phyloP scores from a whole-genome alignment of 1,284 basidiomycete species.

The Puccinia polysora region DNA sequence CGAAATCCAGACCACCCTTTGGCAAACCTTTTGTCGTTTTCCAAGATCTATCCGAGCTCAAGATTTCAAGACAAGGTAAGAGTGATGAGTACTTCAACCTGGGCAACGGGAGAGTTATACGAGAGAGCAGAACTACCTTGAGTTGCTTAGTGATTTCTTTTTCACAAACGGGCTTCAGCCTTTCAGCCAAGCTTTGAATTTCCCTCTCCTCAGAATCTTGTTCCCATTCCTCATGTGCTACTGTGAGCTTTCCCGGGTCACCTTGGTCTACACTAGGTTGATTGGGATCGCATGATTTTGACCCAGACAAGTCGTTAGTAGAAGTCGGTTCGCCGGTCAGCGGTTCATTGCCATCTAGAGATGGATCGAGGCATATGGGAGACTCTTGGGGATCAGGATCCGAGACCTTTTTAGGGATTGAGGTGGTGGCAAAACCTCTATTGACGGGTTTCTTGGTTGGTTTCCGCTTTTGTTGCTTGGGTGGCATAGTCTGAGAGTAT shows the following conservation, averaged over 20 bases:
- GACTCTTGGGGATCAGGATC: slow-evolving; percentile 53
- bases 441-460: slow-evolving; percentile 49
- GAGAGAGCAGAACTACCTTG: slow-evolving; percentile 55
- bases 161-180: slow-evolving; percentile 78
- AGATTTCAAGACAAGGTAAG: neutral
- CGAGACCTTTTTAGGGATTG: slow-evolving; percentile 71
- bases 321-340: slow-evolving; percentile 42
- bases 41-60: slow-evolving; percentile 62
- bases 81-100: neutral
- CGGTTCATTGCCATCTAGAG: slow-evolving; percentile 42
- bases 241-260: neutral
- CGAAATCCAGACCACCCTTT: slow-evolving; percentile 62
- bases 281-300: slow-evolving; percentile 42
- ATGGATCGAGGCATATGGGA: slow-evolving; percentile 45
- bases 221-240: slow-evolving; percentile 45
- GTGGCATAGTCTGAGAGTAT: slow-evolving; percentile 40
- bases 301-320: slow-evolving; percentile 12
- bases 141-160: slow-evolving; percentile 73
- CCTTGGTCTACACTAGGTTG: neutral
- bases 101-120: neutral
- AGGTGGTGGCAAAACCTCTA: slow-evolving; percentile 77
- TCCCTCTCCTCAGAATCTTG: slow-evolving; percentile 51
- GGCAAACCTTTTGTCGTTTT: slow-evolving; percentile 74
- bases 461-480: slow-evolving; percentile 39
- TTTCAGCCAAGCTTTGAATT: slow-evolving; percentile 58